Base-by-base conservation (phyloP, 768 basidiomycete genomes). In the Psilocybe tampanensis region DNA sequence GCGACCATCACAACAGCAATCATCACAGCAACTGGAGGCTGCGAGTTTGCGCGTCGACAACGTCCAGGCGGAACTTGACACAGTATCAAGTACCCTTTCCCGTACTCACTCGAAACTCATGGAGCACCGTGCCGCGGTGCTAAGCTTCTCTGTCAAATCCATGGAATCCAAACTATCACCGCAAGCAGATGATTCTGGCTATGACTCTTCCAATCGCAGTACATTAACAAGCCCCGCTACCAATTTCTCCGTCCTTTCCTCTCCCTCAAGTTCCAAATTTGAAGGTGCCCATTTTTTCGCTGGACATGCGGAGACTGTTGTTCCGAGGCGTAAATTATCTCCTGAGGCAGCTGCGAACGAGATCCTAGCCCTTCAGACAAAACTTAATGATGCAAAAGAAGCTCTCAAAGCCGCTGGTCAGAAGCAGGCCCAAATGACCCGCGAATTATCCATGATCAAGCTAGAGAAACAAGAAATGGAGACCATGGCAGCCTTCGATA, bases 201-300 rank as follows among this genome's bases (percentile, higher is more conserved):
- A 81, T 64, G 77, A 78, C 58, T 84, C 82, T 2, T 82, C 81
- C 0, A 80, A 73, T 60, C 72, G 78, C 29, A 82, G 72, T 55
- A 80, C 83, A 2, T 72, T 80, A 17, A 74, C 82, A 63, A 85
- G 82, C 63, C 82, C 84, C 3, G 66, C 70, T 22, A 56, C 65
- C 45, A 58, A 61, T 36, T 47, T 44, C 54, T 26, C 32, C 23
- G 44, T 22, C 33, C 22, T 79, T 66, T 34, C 56, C 64, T 71
- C 75, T 1, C 71, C 79, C 12, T 73, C 82, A 15, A n/a, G 36
- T 5, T 73, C 79, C n/a, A 78, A 76, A 41, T 95, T 95, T 67
- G 90, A 92, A 52, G 91, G 91, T 12, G 85, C 88, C 0, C 92
- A 94, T 73, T 77, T 94, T 52, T 94, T 94, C 61, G 90, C 94